Conservation (phyloP, 164 flowering plant genomes). For the Magnolia sinica region DNA sequence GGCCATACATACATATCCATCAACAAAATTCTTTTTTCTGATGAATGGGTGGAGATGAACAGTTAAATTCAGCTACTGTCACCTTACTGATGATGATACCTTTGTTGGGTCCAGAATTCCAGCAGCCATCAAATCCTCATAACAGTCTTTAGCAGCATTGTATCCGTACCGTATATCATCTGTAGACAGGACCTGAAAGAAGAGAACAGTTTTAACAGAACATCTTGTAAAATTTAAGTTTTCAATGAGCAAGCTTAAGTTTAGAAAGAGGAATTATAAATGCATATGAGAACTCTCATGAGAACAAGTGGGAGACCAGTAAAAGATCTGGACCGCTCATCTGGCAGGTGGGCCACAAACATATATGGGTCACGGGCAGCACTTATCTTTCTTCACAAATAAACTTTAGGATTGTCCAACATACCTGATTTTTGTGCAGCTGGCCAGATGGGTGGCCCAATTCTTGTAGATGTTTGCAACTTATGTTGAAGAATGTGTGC, state of each 20-base stretch:
- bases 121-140: conserved; percentile 72
- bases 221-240: not conserved
- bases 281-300: not conserved
- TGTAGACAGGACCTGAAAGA: conserved; percentile 53
- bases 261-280: not conserved
- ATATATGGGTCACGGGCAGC: not conserved
- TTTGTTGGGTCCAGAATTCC: conserved; percentile 85
- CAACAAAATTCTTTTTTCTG: not conserved
- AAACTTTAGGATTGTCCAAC: not conserved
- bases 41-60: not conserved
- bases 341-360: not conserved
- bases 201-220: not conserved
- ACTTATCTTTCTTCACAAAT: not conserved
- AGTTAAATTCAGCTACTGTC: not conserved
- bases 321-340: not conserved
- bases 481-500: too few relatives aligned
- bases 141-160: conserved; percentile 72
- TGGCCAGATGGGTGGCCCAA: too few relatives aligned
- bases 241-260: not conserved
- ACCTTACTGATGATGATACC: conserved; percentile 34
- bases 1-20: not conserved
- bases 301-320: not conserved
- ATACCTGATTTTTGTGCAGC: not conserved
- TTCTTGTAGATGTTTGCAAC: too few relatives aligned
- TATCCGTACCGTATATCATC: conserved; percentile 57